These are phyloP conservation scores for Kwoniella botswanensis DNA, from an alignment of 768 basidiomycete species.

Conservation along the genomic window DNA sequence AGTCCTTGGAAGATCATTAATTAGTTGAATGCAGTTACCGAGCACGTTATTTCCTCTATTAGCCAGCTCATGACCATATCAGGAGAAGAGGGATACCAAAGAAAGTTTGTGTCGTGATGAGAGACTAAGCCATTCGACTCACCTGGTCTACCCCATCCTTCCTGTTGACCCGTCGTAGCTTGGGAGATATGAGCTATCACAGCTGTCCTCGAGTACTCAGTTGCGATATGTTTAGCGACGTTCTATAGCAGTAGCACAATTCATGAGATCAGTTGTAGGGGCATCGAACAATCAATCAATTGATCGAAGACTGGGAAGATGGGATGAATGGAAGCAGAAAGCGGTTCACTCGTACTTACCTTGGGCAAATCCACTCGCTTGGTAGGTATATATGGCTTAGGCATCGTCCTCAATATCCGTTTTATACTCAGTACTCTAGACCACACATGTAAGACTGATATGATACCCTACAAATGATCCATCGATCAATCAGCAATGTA, in stretches of 20 bases:
- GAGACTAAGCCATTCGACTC: conserved; percentile 14
- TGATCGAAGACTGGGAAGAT: neutral
- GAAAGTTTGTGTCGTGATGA: neutral
- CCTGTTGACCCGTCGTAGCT: conserved; percentile 55
- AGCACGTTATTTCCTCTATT: no score
- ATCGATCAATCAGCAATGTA: conserved; percentile 3
- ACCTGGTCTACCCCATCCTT: conserved; percentile 59
- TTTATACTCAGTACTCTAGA: conserved; percentile 43
- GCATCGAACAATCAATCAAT: no score
- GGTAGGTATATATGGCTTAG: conserved; percentile 57
- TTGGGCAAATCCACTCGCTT: conserved; percentile 55
- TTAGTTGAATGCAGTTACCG: no score
- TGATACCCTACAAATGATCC: conserved; percentile 27
- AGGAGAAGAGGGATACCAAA: no score
- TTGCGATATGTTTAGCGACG: conserved; percentile 55
- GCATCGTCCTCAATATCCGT: conserved; percentile 52
- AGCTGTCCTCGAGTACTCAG: conserved; percentile 55
- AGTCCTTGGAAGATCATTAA: no score
- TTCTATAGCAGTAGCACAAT: conserved; percentile 23
- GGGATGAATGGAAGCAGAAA: neutral
- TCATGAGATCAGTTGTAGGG: neutral
- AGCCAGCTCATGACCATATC: no score
- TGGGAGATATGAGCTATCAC: conserved; percentile 58
- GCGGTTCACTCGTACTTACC: conserved; percentile 31
- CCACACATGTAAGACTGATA: conserved; percentile 41